Evolutionary conservation across 2,329 filamentous ascomycete species (phyloP), one percentile per base, ranked within the genome.

Genomic region (Fusarium globosum): DNA sequence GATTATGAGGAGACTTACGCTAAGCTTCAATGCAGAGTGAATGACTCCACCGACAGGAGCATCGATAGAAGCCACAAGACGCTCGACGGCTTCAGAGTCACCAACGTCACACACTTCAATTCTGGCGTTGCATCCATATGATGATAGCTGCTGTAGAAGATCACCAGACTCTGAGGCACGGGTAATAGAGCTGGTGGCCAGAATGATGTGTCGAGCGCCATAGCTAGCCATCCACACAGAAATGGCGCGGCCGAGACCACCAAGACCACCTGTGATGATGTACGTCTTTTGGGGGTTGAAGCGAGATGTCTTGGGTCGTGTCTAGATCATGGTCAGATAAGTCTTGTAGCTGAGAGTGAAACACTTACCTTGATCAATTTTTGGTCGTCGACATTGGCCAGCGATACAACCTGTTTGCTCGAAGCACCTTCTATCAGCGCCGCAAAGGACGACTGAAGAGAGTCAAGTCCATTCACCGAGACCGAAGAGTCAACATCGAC

Each of bases 171-270:
- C 55, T 8, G 43, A 68, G 33, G 74, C 74, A 4, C 55, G 66
- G 1, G 59, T 36, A 16, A 76, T 63, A 11, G 74, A 76, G 46
- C 74, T 76, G 23, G 74, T 76, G 13, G 72, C 74, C 13, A 76
- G 46, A n/a, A 76, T 51, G 38, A 76, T 64, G 53, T 68, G 61
- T 4, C 65, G 74, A 49, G 74, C 74, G 21, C 74, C 74, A 20
- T 76, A 75, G 51, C 74, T 76, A 5, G 74, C 74, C 74, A 76
- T 76, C 74, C 74, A 76, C 8, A 76, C 61, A 6, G 74, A 75
- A 23, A 76, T 73, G 7, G 74, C 72, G 11, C 74, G 74, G 20
- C 74, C 74, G 7, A 76, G 55, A 13, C 74, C 74, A 58, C 74
- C 74, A 33, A 76, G 74, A 26, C 74, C 74, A 1, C 74, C 74